Evolutionary conservation across 176 grass and related monocot species (phyloP).

Genomic region (Carex scoparia): DNA sequence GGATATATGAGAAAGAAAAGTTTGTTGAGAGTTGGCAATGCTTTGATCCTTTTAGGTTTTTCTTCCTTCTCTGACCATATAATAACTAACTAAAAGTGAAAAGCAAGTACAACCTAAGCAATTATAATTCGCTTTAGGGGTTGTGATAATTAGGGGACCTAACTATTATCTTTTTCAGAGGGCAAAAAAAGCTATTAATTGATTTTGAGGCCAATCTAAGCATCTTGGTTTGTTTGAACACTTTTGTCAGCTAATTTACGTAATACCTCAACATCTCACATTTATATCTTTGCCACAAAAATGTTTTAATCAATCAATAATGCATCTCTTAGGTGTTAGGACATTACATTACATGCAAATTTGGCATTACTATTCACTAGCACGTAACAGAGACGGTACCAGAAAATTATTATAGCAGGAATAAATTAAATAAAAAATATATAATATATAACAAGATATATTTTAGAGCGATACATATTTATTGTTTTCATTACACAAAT

Average conservation of each 20-base stretch:
- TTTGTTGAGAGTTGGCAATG: slow-evolving; percentile 28
- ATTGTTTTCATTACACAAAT: no score
- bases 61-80: slow-evolving; percentile 27
- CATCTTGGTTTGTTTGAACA: slow-evolving; percentile 3
- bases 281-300: neutral
- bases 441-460: no score
- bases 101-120: slow-evolving; percentile 68
- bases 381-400: neutral
- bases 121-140: slow-evolving; percentile 9
- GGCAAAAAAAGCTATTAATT: neutral
- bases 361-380: neutral
- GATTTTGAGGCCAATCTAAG: neutral
- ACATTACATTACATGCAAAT: neutral
- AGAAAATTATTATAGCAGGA: no score
- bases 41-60: slow-evolving; percentile 50
- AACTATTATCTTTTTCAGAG: neutral
- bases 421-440: no score
- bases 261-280: neutral
- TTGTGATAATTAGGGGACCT: slow-evolving; percentile 23
- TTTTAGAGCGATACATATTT: no score
- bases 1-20: slow-evolving; percentile 1
- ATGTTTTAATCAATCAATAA: neutral
- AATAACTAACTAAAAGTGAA: slow-evolving; percentile 17
- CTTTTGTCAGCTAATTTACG: neutral
- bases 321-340: neutral